These are phyloP conservation scores for Penicillium psychrosexuale DNA, from an alignment of 2,329 filamentous ascomycete genomes.

Conservation along the genomic window DNA sequence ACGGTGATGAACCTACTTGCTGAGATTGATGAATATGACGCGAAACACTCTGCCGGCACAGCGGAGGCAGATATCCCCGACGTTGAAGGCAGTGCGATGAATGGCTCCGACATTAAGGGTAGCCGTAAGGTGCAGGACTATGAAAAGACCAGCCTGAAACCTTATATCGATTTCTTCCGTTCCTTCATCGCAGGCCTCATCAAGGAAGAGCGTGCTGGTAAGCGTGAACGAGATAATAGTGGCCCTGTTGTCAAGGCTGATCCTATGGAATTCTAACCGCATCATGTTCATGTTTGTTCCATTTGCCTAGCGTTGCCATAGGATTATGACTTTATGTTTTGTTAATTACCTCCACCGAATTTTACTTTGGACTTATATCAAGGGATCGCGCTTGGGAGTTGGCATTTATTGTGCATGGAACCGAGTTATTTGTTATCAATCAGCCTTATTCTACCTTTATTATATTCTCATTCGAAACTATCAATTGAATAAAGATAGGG, in stretches of 20 bases:
- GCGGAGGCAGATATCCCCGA: slow-evolving; percentile 44
- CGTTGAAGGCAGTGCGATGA: slow-evolving; percentile 35
- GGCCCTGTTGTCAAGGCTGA: slow-evolving; percentile 42
- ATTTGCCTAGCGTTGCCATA: background rate
- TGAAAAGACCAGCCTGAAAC: slow-evolving; percentile 94
- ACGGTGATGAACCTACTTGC: slow-evolving; percentile 76
- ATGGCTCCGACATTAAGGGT: slow-evolving; percentile 33
- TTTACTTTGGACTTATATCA: background rate
- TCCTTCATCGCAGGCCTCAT: slow-evolving; percentile 74
- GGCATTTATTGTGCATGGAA: background rate
- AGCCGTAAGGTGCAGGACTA: slow-evolving; percentile 68
- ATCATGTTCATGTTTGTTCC: background rate
- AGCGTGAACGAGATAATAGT: slow-evolving; percentile 53
- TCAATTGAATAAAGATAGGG: background rate
- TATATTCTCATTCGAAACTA: background rate
- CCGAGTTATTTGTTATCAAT: background rate
- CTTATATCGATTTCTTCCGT: slow-evolving; percentile 87
- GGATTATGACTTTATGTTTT: slow-evolving; percentile 21
- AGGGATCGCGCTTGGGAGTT: background rate
- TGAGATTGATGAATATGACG: slow-evolving; percentile 82
- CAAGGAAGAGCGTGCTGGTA: slow-evolving; percentile 64
- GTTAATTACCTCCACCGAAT: background rate
- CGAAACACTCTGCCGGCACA: slow-evolving; percentile 26
- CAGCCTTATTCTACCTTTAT: background rate
- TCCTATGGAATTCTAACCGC: slow-evolving; percentile 62